Evolutionary conservation across 257 asterid genomes (phyloP).

Genomic region (Mitragyna speciosa): DNA sequence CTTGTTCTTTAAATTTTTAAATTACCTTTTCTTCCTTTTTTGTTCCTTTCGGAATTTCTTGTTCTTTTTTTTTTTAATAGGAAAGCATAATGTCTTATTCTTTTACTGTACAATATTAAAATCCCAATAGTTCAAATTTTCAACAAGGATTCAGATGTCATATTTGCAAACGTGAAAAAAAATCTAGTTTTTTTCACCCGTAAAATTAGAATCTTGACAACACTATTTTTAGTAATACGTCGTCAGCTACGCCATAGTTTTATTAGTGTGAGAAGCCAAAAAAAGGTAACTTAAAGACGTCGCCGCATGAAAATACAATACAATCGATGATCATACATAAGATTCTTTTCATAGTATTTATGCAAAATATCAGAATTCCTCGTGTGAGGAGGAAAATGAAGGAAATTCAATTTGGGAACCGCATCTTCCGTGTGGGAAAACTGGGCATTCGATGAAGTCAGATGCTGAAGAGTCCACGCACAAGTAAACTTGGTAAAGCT

Average conservation of each 20-base stretch:
- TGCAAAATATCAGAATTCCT: slow-evolving; percentile 24
- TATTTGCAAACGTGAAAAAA: neutral
- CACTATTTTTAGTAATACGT: neutral
- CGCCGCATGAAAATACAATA: neutral
- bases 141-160: no score
- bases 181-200: neutral
- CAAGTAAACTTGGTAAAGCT: slow-evolving; percentile 60
- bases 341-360: neutral
- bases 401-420: slow-evolving; percentile 62
- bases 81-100: no score
- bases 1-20: no score
- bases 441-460: slow-evolving; percentile 56
- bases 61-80: no score
- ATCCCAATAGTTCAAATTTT: no score
- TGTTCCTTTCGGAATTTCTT: no score
- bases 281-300: neutral
- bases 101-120: no score
- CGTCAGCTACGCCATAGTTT: neutral
- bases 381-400: slow-evolving; percentile 35
- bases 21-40: no score
- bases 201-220: neutral
- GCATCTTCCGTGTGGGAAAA: slow-evolving; percentile 57
- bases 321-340: neutral
- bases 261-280: neutral
- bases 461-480: slow-evolving; percentile 65